A percentile compares a stretch with the other conserved stretches of the same genome.
These are phyloP conservation scores for Globisporangium irregulare DNA, from an alignment of 352 stramenopile species.

Conservation along the genomic window DNA sequence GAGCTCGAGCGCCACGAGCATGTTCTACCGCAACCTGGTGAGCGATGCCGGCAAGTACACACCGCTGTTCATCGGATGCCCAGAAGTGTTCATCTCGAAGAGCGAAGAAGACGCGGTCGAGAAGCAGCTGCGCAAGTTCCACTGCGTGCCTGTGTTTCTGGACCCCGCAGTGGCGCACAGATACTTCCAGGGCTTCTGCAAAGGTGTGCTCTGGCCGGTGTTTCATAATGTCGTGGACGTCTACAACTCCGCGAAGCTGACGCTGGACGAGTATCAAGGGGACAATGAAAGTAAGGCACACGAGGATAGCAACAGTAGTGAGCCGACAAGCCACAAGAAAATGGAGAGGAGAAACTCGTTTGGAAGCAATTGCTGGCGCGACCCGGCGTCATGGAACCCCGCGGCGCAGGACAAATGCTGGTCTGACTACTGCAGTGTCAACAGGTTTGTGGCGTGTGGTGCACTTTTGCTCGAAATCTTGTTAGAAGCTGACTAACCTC, in stretches of 20 bases:
- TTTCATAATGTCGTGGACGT: slow-evolving; percentile 98
- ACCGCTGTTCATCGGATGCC: slow-evolving; percentile 70
- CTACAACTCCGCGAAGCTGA: slow-evolving; percentile 84
- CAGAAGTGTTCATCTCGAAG: slow-evolving; percentile 65
- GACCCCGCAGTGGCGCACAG: slow-evolving; percentile 80
- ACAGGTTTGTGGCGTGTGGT: slow-evolving; percentile 21
- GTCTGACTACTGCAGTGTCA: slow-evolving; percentile 79
- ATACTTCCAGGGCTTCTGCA: slow-evolving; percentile 95
- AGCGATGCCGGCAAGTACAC: slow-evolving; percentile 43
- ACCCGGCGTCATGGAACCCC: slow-evolving; percentile 76
- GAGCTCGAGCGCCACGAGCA: slow-evolving; percentile 68
- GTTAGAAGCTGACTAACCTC: background rate
- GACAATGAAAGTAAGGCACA: background rate
- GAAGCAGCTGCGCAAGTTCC: slow-evolving; percentile 80
- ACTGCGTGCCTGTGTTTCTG: slow-evolving; percentile 96
- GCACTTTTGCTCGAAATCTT: too few relatives aligned
- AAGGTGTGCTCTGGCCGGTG: slow-evolving; percentile 96
- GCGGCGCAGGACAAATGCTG: slow-evolving; percentile 75
- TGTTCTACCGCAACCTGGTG: slow-evolving; percentile 78
- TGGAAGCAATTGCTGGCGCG: slow-evolving; percentile 35
- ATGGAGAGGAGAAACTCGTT: slow-evolving; percentile 10
- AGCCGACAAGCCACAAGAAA: slow-evolving; percentile 1
- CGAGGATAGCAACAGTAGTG: background rate
- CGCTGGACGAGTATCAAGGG: slow-evolving; percentile 39
- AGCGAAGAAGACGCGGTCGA: slow-evolving; percentile 64